A percentile compares a stretch with the other conserved stretches of the same genome.
Evolutionary conservation across 768 basidiomycete species (phyloP).

Genomic region (Russula virescens): DNA sequence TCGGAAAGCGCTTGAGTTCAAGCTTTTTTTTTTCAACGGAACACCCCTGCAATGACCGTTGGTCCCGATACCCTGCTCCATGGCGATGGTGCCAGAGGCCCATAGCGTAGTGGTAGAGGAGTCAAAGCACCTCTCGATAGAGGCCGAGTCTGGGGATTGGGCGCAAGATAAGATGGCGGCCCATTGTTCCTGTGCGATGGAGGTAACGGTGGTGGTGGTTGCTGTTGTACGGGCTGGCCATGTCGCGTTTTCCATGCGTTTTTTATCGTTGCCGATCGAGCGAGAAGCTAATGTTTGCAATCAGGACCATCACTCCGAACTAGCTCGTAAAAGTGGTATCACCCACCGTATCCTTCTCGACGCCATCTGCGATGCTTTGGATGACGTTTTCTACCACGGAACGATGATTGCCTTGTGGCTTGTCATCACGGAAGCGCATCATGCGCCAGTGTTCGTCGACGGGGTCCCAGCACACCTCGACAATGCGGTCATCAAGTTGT

Average conservation of each 20-base stretch:
- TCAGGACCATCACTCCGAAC: background rate
- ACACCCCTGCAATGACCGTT: constrained; percentile 53
- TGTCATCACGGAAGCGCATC: constrained; percentile 94
- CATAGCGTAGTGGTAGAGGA: constrained; percentile 49
- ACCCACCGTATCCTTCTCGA: constrained; percentile 80
- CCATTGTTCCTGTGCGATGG: constrained; percentile 26
- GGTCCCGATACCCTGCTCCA: constrained; percentile 79
- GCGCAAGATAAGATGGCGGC: constrained; percentile 24
- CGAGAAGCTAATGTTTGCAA: constrained; percentile 49
- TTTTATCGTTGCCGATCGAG: constrained; percentile 56
- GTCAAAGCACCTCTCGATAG: constrained; percentile 9
- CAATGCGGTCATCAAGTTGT: constrained; percentile 88
- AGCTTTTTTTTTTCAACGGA: constrained; percentile 40
- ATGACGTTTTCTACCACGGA: constrained; percentile 84
- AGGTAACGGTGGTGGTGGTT: constrained; percentile 13
- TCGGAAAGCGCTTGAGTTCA: background rate
- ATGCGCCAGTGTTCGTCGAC: constrained; percentile 67
- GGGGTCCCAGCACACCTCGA: constrained; percentile 90
- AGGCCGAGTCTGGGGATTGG: constrained; percentile 24
- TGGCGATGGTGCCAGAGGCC: constrained; percentile 54
- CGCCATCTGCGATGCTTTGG: constrained; percentile 87
- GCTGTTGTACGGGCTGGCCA: constrained; percentile 23
- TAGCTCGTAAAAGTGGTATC: background rate
- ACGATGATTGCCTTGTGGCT: constrained; percentile 85
- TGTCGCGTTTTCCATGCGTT: constrained; percentile 70